phyloP scores from a whole-genome alignment of 768 basidiomycete genomes.

The Calocybe cyanea region DNA sequence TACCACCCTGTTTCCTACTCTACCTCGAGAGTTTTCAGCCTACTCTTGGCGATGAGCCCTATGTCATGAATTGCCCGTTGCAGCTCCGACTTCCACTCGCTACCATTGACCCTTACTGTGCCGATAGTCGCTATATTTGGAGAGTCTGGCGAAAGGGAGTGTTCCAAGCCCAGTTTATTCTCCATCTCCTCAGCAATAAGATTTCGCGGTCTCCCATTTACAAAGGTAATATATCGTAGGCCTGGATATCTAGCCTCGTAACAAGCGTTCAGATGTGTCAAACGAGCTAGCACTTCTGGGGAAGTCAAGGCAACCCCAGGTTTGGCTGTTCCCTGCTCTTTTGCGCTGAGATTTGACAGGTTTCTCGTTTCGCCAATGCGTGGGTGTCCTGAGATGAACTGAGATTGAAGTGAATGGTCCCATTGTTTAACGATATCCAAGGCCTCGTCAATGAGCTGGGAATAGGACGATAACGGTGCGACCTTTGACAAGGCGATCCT shows the following conservation, averaged over 20 bases:
- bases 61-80: slow-evolving; percentile 71
- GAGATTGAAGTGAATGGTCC: slow-evolving; percentile 45
- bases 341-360: slow-evolving; percentile 70
- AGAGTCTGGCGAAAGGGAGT: slow-evolving; percentile 43
- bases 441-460: slow-evolving; percentile 52
- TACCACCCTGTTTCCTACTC: slow-evolving; percentile 22
- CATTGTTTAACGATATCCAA: slow-evolving; percentile 49
- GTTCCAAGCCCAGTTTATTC: slow-evolving; percentile 48
- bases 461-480: slow-evolving; percentile 35
- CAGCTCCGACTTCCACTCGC: slow-evolving; percentile 65
- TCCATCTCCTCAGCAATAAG: slow-evolving; percentile 81
- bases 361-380: slow-evolving; percentile 82
- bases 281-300: slow-evolving; percentile 68
- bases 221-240: slow-evolving; percentile 88
- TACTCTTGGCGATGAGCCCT: slow-evolving; percentile 71
- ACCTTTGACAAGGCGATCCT: slow-evolving; percentile 24
- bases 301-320: slow-evolving; percentile 49
- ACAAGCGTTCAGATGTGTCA: slow-evolving; percentile 70
- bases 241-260: slow-evolving; percentile 75
- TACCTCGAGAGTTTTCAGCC: slow-evolving; percentile 46
- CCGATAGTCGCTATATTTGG: slow-evolving; percentile 34
- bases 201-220: slow-evolving; percentile 75
- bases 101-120: slow-evolving; percentile 33
- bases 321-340: slow-evolving; percentile 63
- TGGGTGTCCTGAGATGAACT: slow-evolving; percentile 82